Evolutionary conservation across 2,329 filamentous ascomycete species (phyloP).

Genomic region (Pyrenophora seminiperda): DNA sequence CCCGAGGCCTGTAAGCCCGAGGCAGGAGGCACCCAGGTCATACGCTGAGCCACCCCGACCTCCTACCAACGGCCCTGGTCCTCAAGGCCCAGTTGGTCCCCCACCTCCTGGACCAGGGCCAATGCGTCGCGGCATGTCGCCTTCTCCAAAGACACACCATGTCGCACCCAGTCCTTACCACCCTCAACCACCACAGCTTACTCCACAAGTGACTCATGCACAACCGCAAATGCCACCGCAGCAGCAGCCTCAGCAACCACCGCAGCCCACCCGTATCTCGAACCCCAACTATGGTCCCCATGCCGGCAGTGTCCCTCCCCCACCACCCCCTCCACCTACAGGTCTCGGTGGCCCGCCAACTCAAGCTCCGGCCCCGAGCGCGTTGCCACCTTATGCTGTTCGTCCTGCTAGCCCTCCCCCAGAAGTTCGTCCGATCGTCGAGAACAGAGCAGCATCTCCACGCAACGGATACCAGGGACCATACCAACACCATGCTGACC

Average conservation of each 20-base stretch:
- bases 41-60: constrained; percentile 71
- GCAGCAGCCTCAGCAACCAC: constrained; percentile 31
- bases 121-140: constrained; percentile 59
- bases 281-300: constrained; percentile 56
- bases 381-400: constrained; percentile 68
- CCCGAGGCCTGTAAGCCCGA: constrained; percentile 75
- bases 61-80: constrained; percentile 51
- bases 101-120: constrained; percentile 46
- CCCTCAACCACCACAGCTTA: constrained; percentile 50
- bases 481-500: constrained; percentile 75
- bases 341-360: constrained; percentile 56
- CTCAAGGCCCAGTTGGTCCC: constrained; percentile 46
- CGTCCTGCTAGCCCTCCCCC: constrained; percentile 77
- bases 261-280: constrained; percentile 54
- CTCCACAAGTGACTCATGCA: constrained; percentile 59
- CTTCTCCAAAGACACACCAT: constrained; percentile 64
- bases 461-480: constrained; percentile 84
- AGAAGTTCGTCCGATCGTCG: constrained; percentile 80
- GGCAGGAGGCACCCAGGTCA: constrained; percentile 70
- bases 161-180: constrained; percentile 60
- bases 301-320: constrained; percentile 58
- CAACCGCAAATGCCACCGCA: constrained; percentile 52
- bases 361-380: constrained; percentile 53
- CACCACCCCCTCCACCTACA: constrained; percentile 62
- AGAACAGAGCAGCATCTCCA: constrained; percentile 88